phyloP scores from a whole-genome alignment of 1,284 basidiomycete genomes.

The Boletus smithii region DNA sequence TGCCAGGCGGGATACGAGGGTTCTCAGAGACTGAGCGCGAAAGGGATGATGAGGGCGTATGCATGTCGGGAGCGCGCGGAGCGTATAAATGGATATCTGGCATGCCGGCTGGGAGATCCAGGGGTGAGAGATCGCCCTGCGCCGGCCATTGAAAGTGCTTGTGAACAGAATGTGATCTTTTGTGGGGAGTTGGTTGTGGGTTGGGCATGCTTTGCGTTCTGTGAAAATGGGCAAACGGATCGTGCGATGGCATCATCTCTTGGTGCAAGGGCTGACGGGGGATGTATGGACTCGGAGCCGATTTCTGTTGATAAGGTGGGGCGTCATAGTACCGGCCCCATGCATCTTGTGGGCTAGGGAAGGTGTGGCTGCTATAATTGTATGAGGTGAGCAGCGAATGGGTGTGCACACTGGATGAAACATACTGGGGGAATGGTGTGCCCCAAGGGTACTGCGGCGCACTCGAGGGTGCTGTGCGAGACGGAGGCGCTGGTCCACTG shows the following conservation, averaged over 20 bases:
- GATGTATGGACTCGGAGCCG: constrained; percentile 32
- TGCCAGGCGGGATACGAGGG: constrained; percentile 9
- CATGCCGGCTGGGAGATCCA: constrained; percentile 20
- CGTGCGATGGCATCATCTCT: constrained; percentile 9
- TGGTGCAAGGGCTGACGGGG: constrained; percentile 20
- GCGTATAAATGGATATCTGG: constrained; percentile 21
- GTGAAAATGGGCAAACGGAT: constrained; percentile 11
- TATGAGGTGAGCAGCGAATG: constrained; percentile 2
- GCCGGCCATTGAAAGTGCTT: constrained; percentile 22
- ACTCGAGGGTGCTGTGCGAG: constrained; percentile 1
- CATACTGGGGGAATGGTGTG: constrained; percentile 18
- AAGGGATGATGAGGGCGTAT: constrained; percentile 32
- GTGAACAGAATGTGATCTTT: constrained; percentile 5
- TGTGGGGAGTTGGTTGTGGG: not conserved
- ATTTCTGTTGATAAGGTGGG: constrained; percentile 16
- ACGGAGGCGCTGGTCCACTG: constrained; percentile 4
- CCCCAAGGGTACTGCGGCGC: constrained; percentile 17
- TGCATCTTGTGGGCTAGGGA: constrained; percentile 19
- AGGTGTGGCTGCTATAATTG: constrained; percentile 3
- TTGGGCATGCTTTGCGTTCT: constrained; percentile 6
- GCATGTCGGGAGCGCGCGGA: constrained; percentile 20
- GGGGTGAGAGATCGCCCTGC: constrained; percentile 28
- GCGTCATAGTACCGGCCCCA: constrained; percentile 6
- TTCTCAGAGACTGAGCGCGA: constrained; percentile 17
- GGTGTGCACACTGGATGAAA: not conserved